A percentile compares a stretch with the other conserved stretches of the same genome.
These are phyloP conservation scores for Quercus engelmannii DNA, from an alignment of 306 rosid species.

Conservation along the genomic window DNA sequence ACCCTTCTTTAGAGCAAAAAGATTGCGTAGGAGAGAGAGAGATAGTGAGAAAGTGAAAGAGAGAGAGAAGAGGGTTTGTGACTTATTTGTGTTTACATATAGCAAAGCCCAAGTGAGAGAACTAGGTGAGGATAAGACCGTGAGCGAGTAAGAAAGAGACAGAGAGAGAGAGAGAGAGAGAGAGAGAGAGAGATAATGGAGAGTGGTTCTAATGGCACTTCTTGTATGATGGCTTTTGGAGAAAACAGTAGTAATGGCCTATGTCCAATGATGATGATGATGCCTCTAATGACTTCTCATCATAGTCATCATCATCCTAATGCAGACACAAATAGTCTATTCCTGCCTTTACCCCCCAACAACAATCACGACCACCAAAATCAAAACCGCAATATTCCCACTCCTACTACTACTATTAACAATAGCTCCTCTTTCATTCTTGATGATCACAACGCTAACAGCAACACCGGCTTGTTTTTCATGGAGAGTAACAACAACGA, in stretches of 20 bases:
- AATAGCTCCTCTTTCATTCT: slow-evolving; percentile 30
- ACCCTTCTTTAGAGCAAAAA: neutral
- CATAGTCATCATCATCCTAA: slow-evolving; percentile 35
- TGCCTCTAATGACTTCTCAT: slow-evolving; percentile 64
- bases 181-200: slow-evolving; percentile 42
- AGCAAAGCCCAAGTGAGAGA: neutral
- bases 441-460: slow-evolving; percentile 19
- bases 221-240: slow-evolving; percentile 63
- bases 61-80: neutral
- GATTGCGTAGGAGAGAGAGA: slow-evolving; percentile 1
- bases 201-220: slow-evolving; percentile 39
- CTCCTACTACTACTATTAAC: neutral
- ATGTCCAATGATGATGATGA: slow-evolving; percentile 70
- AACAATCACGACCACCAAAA: slow-evolving; percentile 21
- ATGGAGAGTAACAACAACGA: slow-evolving; percentile 46
- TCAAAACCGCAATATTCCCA: slow-evolving; percentile 26
- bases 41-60: neutral
- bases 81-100: neutral
- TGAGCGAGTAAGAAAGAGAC: neutral
- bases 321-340: slow-evolving; percentile 41
- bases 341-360: slow-evolving; percentile 35
- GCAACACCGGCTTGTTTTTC: slow-evolving; percentile 46
- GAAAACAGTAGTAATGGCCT: slow-evolving; percentile 59
- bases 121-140: slow-evolving; percentile 8
- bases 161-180: neutral